Percentiles rank a stretch among this genome's conserved stretches.
Conservation (phyloP, 2,329 filamentous ascomycete genomes). For the Calonectria naviculata region DNA sequence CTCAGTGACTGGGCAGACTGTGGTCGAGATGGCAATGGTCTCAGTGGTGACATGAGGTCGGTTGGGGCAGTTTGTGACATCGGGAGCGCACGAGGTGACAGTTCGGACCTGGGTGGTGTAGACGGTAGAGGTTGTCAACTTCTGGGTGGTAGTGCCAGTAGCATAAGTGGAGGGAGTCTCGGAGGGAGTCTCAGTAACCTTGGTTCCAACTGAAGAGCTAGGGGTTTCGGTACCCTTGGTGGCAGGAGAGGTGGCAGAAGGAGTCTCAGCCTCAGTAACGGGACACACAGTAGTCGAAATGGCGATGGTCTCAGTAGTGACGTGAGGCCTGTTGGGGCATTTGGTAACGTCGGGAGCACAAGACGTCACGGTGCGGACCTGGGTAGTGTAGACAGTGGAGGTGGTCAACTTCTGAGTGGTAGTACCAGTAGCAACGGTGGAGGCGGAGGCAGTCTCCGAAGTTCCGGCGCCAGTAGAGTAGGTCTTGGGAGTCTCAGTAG, state of each 20-base stretch:
- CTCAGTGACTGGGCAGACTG: background rate
- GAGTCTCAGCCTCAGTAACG: background rate
- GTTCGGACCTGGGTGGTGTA: background rate
- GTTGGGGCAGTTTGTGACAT: background rate
- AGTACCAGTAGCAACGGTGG: conserved; percentile 3
- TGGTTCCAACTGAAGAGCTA: too few species aligned
- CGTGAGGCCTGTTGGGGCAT: conserved; percentile 42
- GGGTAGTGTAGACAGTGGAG: conserved; percentile 46
- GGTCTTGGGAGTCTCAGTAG: too few species aligned
- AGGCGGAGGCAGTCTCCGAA: too few species aligned
- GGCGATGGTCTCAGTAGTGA: conserved; percentile 42
- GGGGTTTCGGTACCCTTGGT: too few species aligned
- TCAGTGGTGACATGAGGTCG: background rate
- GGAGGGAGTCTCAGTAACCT: too few species aligned
- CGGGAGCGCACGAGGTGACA: background rate
- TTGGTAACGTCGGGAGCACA: conserved; percentile 44
- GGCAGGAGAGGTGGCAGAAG: background rate
- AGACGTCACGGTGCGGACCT: conserved; percentile 41
- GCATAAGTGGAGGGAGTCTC: too few species aligned
- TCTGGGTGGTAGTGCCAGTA: background rate
- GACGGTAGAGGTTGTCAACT: background rate
- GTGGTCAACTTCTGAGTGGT: conserved; percentile 36
- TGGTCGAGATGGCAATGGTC: background rate
- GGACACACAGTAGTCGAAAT: conserved; percentile 46
- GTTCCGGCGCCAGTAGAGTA: too few species aligned